These are phyloP conservation scores for Coemansia sp. DNA, from an alignment of 192 early-diverging fungal species.

Conservation along the genomic window DNA sequence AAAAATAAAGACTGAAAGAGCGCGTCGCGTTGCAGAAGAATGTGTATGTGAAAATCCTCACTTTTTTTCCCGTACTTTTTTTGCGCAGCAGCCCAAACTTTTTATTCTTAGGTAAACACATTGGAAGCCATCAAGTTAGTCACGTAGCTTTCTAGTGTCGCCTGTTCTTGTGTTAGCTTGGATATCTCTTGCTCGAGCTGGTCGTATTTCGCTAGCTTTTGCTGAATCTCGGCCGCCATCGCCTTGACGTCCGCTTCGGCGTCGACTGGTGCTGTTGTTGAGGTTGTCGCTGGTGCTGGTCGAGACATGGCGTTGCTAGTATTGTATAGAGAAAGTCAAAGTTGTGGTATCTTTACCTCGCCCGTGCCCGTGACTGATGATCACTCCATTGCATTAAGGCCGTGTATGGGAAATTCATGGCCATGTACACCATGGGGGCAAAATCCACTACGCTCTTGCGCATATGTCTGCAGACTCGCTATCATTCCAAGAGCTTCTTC, in stretches of 20 bases:
- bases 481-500: neutral
- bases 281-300: slow-evolving; percentile 1
- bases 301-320: slow-evolving; percentile 3
- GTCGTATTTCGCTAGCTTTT: slow-evolving; percentile 32
- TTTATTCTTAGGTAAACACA: slow-evolving; percentile 35
- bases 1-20: no score
- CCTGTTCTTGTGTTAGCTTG: slow-evolving; percentile 40
- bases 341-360: neutral
- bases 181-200: slow-evolving; percentile 27
- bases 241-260: neutral
- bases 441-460: no score
- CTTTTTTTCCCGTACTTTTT: slow-evolving; percentile 7
- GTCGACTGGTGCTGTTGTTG: neutral
- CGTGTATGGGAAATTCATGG: neutral
- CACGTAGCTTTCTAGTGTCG: slow-evolving; percentile 51
- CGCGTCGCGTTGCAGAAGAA: neutral
- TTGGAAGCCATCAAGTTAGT: slow-evolving; percentile 51
- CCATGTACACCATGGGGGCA: no score
- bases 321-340: neutral
- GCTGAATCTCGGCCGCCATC: slow-evolving; percentile 26
- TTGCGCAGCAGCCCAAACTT: slow-evolving; percentile 11
- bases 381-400: neutral
- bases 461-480: neutral
- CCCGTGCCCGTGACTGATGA: neutral
- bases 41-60: neutral